Evolutionary conservation across 768 basidiomycete genomes (phyloP), one percentile per base, ranked within the genome.

Genomic region (Boletales sp.): DNA sequence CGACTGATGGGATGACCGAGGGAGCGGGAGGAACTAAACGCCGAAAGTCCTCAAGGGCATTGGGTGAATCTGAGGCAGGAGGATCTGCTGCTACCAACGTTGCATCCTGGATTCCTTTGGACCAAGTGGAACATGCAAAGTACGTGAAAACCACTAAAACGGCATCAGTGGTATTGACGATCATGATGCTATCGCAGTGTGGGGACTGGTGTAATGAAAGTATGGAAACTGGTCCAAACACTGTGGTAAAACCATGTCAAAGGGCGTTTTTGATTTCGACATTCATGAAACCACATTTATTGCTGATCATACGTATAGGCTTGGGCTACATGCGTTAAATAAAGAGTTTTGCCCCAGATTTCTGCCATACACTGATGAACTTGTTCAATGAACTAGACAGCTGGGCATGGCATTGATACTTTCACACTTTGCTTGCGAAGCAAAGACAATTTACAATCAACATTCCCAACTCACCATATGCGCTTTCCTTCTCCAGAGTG

Each of bases 141-240:
- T 86, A 72, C 63, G 80, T 78, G 37, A 41, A 41, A 37, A 39
- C 46, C 17, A 50, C 17, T 46, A 31, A 50, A 31, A 45, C 19
- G 17, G 30, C 25, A 30, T 17, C 2, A 18, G 21, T 7, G 14
- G 36, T 34, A 33, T 41, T 63, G 12, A 56, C 28, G 12, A 14
- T 35, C 17, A 17, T 41, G 35, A 34, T 18, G 36, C 44, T 28
- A 9, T 46, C 48, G 34, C 59, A 90, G 87, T 61, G 81, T 87
- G 57, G 81, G 86, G 54, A 88, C 84, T 13, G 88, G 88, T 21
- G 79, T 86, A 33, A 59, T 79, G 60, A 90, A 90, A 70, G 76
- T 89, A 46, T 90, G 87, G 87, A 78, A 79, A 46, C 68, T 76
- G 42, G 80, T 72, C 32, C 74, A 73, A 50, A 63, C 65, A 4